Percentiles rank a stretch among this genome's conserved stretches.
These are phyloP conservation scores for Durusdinium trenchii DNA, from an alignment of 73 alveolate species.

Conservation along the genomic window DNA sequence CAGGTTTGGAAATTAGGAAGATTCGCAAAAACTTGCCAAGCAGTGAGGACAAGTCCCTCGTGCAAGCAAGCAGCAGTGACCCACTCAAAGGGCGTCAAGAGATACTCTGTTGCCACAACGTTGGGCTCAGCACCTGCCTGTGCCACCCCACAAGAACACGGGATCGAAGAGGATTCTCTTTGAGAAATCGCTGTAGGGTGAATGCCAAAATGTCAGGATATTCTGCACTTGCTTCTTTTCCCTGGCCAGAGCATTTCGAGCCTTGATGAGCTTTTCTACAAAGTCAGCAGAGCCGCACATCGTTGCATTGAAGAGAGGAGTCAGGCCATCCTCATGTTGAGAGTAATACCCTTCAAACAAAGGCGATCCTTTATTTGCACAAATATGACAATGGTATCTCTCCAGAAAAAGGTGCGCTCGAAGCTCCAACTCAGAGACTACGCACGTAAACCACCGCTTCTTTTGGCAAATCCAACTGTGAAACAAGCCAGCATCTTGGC, in stretches of 20 bases:
- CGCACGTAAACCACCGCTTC: not conserved
- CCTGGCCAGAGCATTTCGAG: not conserved
- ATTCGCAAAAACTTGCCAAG: not conserved
- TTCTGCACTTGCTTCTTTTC: too few species aligned
- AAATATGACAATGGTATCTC: not conserved
- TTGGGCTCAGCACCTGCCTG: conserved; percentile 92
- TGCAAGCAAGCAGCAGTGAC: conserved; percentile 41
- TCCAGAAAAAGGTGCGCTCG: not conserved
- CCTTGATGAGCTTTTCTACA: conserved; percentile 84
- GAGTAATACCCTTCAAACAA: too few species aligned
- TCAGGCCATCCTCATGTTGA: conserved; percentile 63
- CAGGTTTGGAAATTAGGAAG: not conserved
- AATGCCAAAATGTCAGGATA: too few species aligned
- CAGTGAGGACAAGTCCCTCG: not conserved
- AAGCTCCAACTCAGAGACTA: not conserved
- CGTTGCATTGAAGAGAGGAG: conserved; percentile 89
- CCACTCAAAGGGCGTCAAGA: conserved; percentile 88
- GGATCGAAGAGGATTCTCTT: too few species aligned
- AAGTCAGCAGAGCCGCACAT: conserved; percentile 94
- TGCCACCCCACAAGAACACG: too few species aligned
- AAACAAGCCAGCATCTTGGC: not conserved
- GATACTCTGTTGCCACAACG: conserved; percentile 94
- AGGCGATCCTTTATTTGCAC: not conserved
- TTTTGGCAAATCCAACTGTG: not conserved
- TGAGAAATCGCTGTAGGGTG: too few species aligned